Evolutionary conservation across 805 yeast species (phyloP).

Genomic region (Metschnikowia shivogae): DNA sequence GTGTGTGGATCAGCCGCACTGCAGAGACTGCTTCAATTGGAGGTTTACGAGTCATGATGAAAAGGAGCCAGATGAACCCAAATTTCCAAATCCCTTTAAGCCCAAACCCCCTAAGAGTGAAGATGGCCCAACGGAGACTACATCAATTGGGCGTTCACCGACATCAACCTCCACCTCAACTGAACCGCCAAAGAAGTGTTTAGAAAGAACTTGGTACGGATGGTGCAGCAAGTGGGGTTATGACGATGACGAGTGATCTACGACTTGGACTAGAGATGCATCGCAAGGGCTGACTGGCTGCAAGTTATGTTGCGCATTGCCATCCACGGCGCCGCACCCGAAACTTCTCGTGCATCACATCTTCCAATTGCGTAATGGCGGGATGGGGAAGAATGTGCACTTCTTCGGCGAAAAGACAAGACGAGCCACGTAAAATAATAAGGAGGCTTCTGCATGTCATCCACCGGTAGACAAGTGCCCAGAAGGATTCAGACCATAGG

Average conservation of each 20-base stretch:
- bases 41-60: conserved; percentile 55
- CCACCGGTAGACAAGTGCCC: neutral
- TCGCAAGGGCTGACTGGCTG: neutral
- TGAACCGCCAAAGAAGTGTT: conserved; percentile 42
- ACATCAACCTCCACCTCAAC: conserved; percentile 8
- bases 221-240: conserved; percentile 49
- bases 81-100: conserved; percentile 34
- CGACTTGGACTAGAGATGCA: neutral
- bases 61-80: conserved; percentile 34
- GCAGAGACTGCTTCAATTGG: conserved; percentile 92
- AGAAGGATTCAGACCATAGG: neutral
- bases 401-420: no score
- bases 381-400: no score
- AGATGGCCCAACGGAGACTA: conserved; percentile 3
- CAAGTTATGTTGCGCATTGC: conserved; percentile 1
- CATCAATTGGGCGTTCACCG: neutral
- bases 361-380: conserved; percentile 2
- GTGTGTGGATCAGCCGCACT: conserved; percentile 74
- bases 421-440: no score
- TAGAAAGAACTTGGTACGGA: conserved; percentile 65
- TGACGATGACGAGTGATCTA: conserved; percentile 20
- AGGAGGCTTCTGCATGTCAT: no score
- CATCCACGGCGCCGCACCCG: conserved; percentile 1
- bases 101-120: conserved; percentile 19
- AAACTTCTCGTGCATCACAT: conserved; percentile 3